Evolutionary conservation across 306 rosid genomes (phyloP).

Genomic region (Pterocarpus macrocarpus): DNA sequence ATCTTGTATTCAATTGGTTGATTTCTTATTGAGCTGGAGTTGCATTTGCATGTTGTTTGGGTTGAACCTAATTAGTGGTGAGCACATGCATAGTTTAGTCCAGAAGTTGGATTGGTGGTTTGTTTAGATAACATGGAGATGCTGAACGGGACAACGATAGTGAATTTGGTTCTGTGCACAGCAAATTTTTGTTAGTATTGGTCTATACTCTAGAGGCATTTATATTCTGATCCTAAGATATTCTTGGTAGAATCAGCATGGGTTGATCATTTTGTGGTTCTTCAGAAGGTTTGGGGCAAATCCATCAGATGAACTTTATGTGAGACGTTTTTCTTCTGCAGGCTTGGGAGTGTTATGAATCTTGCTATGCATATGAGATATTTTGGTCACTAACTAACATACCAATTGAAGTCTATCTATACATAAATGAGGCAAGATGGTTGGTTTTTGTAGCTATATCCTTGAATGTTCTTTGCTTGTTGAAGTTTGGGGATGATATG

Average conservation of each 20-base stretch:
- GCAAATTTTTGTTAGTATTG: neutral
- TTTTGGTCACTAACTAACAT: slow-evolving; percentile 12
- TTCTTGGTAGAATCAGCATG: slow-evolving; percentile 16
- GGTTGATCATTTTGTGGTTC: slow-evolving; percentile 9
- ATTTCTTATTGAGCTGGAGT: slow-evolving; percentile 23
- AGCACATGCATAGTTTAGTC: neutral
- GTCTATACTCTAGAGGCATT: neutral
- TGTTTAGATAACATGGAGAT: neutral
- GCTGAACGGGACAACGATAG: neutral
- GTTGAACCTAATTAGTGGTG: slow-evolving; percentile 17
- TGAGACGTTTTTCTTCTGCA: neutral
- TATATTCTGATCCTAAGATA: neutral
- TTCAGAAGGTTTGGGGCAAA: slow-evolving; percentile 6
- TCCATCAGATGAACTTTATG: neutral
- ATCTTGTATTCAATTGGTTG: neutral
- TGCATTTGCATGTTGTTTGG: slow-evolving; percentile 9
- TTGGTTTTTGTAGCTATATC: slow-evolving; percentile 24
- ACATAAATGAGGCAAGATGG: slow-evolving; percentile 7
- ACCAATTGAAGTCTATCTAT: neutral
- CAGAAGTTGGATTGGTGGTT: slow-evolving; percentile 23
- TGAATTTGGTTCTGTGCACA: neutral
- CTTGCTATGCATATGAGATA: neutral
- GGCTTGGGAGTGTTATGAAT: neutral
- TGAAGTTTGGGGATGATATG: slow-evolving; percentile 32
- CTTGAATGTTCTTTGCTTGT: slow-evolving; percentile 12